Evolutionary conservation across 1,284 basidiomycete species (phyloP), one percentile per base, ranked within the genome.

Genomic region (Puccinia triticina): DNA sequence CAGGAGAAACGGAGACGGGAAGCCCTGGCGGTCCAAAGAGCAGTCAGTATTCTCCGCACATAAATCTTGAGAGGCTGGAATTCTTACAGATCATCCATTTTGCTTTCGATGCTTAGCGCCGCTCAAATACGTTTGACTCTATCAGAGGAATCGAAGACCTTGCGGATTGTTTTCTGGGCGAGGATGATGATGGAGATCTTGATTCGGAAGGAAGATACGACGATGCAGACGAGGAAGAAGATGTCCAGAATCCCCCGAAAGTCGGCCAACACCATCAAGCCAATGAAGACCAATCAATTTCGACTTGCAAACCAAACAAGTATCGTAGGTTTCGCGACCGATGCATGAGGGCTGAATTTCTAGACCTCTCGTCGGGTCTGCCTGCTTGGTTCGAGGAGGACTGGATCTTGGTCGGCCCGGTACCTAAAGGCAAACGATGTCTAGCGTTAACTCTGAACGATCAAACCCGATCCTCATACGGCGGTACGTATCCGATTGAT

Each of bases 351-450:
- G 79, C 71, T 12, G 79, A 81, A 59, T 69, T 64, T n/a, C 59
- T 81, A 21, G 79, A 81, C 48, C 71, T 81, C 1, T 81, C 71
- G 18, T 1, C n/a, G 4, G 71, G 79, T 26, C 66, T 81, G 26
- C 79, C 79, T 26, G 71, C 55, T 21, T 32, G 43, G 23, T 81
- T 74, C 46, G 71, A 81, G 26, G 8, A 64, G 5, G 43, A 81
- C 53, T 81, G 79, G 79, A 48, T 81, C 29, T 26, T 74, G 69
- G 71, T 81, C 16, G 79, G 79, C 16, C 79, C 79, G 12, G 43
- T 81, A 12, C 79, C 79, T 8, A 81, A 74, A 40, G 79, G 79
- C 21, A 55, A 74, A 61, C 50, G 71, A 37, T 81, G 71, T 73
- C 46, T 81, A 29, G 79, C 57, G 16, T 37, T 81, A 23, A 74